A percentile compares a stretch with the other conserved stretches of the same genome.
Evolutionary conservation across 2,329 filamentous ascomycete genomes (phyloP).

Genomic region (Ceratocystis eucalypticola): DNA sequence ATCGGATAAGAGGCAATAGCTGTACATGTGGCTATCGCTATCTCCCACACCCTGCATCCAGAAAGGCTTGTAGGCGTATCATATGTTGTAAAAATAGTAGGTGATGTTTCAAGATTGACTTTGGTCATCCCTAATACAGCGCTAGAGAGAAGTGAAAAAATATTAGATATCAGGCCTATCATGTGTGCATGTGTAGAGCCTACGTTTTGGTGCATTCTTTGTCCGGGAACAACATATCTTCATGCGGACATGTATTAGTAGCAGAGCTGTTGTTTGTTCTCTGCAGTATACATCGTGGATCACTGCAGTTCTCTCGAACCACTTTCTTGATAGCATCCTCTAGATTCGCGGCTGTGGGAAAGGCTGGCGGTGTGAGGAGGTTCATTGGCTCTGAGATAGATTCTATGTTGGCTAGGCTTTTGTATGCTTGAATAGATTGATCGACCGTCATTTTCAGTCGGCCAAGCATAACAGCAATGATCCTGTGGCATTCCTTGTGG

Average conservation of each 20-base stretch:
- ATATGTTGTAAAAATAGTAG: conserved; percentile 24
- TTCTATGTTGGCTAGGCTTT: not conserved
- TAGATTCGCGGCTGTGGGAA: not conserved
- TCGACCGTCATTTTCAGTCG: not conserved
- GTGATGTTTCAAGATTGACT: conserved; percentile 15
- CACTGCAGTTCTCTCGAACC: not conserved
- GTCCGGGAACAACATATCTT: not conserved
- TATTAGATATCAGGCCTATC: not conserved
- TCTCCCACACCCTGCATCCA: conserved; percentile 24
- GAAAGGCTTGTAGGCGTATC: conserved; percentile 20
- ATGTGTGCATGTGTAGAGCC: not conserved
- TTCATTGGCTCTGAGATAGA: not conserved
- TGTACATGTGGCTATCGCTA: conserved; percentile 25
- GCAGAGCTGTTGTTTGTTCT: not conserved
- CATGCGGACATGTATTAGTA: not conserved
- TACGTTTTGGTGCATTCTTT: not conserved
- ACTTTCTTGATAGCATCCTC: not conserved
- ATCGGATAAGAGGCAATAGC: conserved; percentile 25
- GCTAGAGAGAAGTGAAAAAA: not conserved
- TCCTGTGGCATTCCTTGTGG: not conserved
- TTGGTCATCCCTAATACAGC: not conserved
- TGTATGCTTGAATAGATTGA: not conserved
- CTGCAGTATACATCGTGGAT: not conserved
- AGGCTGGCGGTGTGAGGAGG: not conserved
- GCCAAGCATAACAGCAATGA: not conserved